Percentiles rank a stretch among this genome's conserved stretches.
Evolutionary conservation across 2,329 filamentous ascomycete species (phyloP).

Genomic region (Apiospora marii): DNA sequence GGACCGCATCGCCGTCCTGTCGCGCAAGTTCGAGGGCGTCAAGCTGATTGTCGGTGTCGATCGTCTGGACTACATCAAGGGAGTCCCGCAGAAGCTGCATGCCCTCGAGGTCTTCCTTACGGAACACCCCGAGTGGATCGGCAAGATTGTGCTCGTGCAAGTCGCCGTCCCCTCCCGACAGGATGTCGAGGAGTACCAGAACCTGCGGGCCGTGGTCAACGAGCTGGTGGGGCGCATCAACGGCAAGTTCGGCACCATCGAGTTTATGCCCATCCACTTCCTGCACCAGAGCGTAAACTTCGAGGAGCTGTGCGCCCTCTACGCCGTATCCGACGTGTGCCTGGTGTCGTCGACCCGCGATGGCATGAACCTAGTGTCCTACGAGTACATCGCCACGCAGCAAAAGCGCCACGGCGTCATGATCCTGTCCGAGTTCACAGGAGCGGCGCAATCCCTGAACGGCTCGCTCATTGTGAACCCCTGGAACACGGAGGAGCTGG

Average conservation of each 20-base stretch:
- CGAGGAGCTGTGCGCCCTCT: slow-evolving; percentile 92
- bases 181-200: slow-evolving; percentile 98
- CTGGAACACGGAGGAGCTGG: slow-evolving; percentile 97
- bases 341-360: slow-evolving; percentile 95
- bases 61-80: slow-evolving; percentile 98
- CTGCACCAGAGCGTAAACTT: slow-evolving; percentile 96
- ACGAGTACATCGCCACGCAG: slow-evolving; percentile 97
- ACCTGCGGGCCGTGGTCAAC: slow-evolving; percentile 92
- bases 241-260: slow-evolving; percentile 93
- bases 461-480: slow-evolving; percentile 95
- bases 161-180: slow-evolving; percentile 94
- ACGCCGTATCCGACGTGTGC: slow-evolving; percentile 90
- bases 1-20: slow-evolving; percentile 83
- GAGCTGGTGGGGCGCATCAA: slow-evolving; percentile 97
- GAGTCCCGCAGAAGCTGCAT: slow-evolving; percentile 96
- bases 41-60: slow-evolving; percentile 98
- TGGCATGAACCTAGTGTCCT: slow-evolving; percentile 98
- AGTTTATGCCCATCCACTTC: slow-evolving; percentile 99
- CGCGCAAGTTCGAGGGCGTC: slow-evolving; percentile 92
- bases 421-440: slow-evolving; percentile 96
- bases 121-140: slow-evolving; percentile 97
- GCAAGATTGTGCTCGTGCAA: slow-evolving; percentile 94
- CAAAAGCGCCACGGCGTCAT: slow-evolving; percentile 89
- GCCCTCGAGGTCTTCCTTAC: slow-evolving; percentile 96
- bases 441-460: slow-evolving; percentile 92